phyloP scores from a whole-genome alignment of 73 alveolate genomes.

The Tetrahymena elliotti region DNA sequence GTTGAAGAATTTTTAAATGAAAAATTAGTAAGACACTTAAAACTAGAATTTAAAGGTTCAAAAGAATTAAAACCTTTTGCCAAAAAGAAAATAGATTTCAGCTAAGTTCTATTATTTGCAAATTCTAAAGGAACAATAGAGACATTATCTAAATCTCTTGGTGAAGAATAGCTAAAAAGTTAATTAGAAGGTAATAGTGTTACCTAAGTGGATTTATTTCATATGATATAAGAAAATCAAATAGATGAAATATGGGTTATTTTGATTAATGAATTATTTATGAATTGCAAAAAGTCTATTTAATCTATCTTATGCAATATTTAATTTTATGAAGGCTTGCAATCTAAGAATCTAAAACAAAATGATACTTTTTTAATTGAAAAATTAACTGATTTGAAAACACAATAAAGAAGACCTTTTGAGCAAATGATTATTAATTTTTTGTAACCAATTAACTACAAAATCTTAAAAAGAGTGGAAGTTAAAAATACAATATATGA shows the following conservation, averaged over 20 bases:
- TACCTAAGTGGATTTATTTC: background rate
- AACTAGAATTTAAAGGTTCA: background rate
- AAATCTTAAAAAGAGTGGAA: background rate
- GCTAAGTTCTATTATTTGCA: background rate
- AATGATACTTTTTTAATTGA: background rate
- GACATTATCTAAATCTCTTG: background rate
- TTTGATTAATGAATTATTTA: background rate
- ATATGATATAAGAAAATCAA: background rate
- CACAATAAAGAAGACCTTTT: background rate
- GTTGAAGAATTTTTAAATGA: background rate
- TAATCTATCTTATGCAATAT: background rate
- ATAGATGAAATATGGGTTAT: background rate
- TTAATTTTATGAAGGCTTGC: background rate
- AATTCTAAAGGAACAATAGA: background rate
- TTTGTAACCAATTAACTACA: background rate
- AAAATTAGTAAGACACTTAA: background rate
- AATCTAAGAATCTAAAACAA: background rate
- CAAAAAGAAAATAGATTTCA: background rate
- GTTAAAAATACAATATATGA: background rate
- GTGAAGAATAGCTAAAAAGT: background rate
- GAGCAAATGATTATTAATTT: background rate
- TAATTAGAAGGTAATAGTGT: background rate
- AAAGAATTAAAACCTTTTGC: background rate
- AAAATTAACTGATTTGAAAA: background rate
- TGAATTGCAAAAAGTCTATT: background rate